These are phyloP conservation scores for Neurospora sp. DNA, from an alignment of 2,329 filamentous ascomycete genomes.

Conservation along the genomic window DNA sequence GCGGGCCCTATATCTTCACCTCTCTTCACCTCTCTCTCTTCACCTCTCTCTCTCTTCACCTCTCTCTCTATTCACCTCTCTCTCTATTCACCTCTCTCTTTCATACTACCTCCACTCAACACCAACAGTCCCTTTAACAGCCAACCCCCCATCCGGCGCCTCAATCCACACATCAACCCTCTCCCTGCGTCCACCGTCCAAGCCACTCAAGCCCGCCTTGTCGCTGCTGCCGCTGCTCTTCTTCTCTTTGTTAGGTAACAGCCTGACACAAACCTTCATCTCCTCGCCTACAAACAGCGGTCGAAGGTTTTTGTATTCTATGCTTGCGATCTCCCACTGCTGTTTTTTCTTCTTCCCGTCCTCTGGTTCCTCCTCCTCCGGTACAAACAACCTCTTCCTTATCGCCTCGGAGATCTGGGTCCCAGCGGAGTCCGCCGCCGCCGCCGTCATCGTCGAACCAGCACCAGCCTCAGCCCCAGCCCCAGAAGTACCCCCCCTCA, in stretches of 20 bases:
- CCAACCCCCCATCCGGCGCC: conserved; percentile 48
- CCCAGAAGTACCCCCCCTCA: conserved; percentile 47
- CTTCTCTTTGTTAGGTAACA: conserved; percentile 20
- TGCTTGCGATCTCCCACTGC: conserved; percentile 33
- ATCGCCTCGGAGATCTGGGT: neutral
- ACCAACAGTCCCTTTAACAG: conserved; percentile 43
- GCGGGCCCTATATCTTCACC: neutral
- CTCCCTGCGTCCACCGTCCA: conserved; percentile 29
- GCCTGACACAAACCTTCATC: conserved; percentile 56
- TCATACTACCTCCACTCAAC: neutral
- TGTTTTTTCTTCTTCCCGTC: neutral
- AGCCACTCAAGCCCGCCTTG: conserved; percentile 19
- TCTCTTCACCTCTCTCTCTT: neutral
- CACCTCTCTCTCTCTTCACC: neutral
- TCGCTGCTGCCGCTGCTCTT: conserved; percentile 17
- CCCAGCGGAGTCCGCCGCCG: conserved; percentile 12
- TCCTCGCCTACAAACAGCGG: conserved; percentile 69
- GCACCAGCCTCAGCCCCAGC: conserved; percentile 33
- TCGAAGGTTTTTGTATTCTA: conserved; percentile 74
- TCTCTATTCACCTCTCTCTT: neutral
- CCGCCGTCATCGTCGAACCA: conserved; percentile 14
- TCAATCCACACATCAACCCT: conserved; percentile 58
- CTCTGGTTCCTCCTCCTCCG: neutral
- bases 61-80: neutral
- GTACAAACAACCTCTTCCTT: neutral